Conservation (phyloP, 192 early-diverging fungal species). For the Coemansia asiatica region DNA sequence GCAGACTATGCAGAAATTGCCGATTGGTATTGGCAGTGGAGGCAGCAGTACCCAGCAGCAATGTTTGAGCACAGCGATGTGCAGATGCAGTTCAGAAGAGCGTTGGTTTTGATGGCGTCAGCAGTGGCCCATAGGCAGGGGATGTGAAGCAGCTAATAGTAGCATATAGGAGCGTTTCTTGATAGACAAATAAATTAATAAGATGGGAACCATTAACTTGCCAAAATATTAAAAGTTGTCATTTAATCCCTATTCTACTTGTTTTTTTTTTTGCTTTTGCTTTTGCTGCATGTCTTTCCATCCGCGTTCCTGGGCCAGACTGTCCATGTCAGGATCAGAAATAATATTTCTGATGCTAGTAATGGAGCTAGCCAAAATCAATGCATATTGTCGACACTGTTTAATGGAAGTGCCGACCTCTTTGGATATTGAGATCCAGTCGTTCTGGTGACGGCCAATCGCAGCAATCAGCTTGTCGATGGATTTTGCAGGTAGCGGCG, state of each 20-base stretch:
- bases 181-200: too few species aligned
- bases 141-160: too few species aligned
- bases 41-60: constrained; percentile 27
- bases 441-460: constrained; percentile 22
- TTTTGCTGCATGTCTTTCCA: not conserved
- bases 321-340: constrained; percentile 22
- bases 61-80: constrained; percentile 22
- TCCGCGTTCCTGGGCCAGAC: constrained; percentile 9
- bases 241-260: too few species aligned
- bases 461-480: constrained; percentile 41
- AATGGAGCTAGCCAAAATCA: constrained; percentile 14
- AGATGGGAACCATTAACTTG: too few species aligned
- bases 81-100: constrained; percentile 30
- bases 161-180: too few species aligned
- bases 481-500: constrained; percentile 8
- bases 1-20: constrained; percentile 50
- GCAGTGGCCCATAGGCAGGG: constrained; percentile 14
- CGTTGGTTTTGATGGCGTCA: constrained; percentile 38
- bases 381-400: constrained; percentile 21
- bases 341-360: constrained; percentile 14
- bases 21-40: constrained; percentile 57
- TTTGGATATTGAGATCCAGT: constrained; percentile 49
- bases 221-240: too few species aligned
- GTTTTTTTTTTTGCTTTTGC: too few species aligned
- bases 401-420: constrained; percentile 21